Percentiles rank a stretch among this genome's conserved stretches.
Evolutionary conservation across 441 rosid genomes (phyloP).

Genomic region (Viola pubescens): DNA sequence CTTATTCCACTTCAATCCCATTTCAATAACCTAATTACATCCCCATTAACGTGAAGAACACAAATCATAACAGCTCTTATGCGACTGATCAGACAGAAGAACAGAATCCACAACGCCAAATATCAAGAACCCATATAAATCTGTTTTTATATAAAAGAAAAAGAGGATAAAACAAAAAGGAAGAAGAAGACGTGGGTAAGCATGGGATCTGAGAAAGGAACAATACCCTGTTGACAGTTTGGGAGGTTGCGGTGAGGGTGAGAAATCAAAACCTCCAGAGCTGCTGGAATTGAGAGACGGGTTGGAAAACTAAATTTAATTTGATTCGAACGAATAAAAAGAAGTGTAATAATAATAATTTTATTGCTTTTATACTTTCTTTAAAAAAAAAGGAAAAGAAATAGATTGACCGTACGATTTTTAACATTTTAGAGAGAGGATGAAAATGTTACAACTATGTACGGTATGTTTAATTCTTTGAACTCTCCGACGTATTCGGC

Average conservation of each 20-base stretch:
- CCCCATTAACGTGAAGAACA: neutral
- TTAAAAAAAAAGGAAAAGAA: neutral
- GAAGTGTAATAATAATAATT: neutral
- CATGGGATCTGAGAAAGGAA: slow-evolving; percentile 9
- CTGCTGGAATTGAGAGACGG: neutral
- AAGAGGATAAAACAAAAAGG: too few species aligned
- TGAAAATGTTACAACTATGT: neutral
- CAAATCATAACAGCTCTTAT: neutral
- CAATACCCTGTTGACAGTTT: slow-evolving; percentile 12
- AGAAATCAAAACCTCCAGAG: neutral
- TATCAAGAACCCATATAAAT: neutral
- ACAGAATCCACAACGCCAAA: neutral
- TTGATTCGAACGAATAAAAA: neutral
- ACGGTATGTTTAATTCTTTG: neutral
- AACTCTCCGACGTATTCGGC: slow-evolving; percentile 16
- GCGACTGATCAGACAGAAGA: neutral
- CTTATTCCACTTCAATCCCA: neutral
- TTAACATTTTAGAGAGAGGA: neutral
- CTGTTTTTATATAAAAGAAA: neutral
- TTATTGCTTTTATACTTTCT: neutral
- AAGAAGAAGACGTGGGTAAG: neutral
- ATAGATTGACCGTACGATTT: slow-evolving; percentile 1
- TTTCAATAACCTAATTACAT: neutral
- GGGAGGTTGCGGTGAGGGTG: neutral
- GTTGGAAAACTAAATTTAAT: neutral